Base-by-base conservation (phyloP, 2,329 filamentous ascomycete species). In the Fusarium miscanthi region DNA sequence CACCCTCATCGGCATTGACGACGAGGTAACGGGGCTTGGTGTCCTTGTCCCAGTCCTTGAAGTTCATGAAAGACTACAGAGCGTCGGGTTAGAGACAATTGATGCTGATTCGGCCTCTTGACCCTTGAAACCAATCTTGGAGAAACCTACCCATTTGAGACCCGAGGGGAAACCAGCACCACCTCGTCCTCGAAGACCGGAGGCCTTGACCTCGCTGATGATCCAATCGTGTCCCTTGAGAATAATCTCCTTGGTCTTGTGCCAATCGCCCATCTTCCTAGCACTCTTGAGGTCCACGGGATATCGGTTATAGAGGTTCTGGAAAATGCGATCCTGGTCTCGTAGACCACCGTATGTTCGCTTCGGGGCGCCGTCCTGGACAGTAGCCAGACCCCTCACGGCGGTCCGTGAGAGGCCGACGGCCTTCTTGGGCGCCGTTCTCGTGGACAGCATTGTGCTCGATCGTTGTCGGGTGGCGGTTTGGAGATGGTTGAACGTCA, bases 1-100 rank as follows among this genome's bases (percentile, higher is more conserved):
- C 96, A 80, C 96, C 96, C 87, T 99, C 96, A 83, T 99, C 96
- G 76, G 96, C 96, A 81, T 99, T 99, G 86, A 99, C 94, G 70
- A 99, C 95, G 61, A 99, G 88, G 81, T 99, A 99, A 80, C 96
- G 92, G 74, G 96, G 96, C 85, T 97, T 97, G 78, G 84, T 92
- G 83, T 98, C 96, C 86, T 99, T 97, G 80, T 99, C 95, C 96
- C 96, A 99, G 79, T 94, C 96, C 86, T 98, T 98, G 88, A 95
- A 95, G 88, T 99, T 99, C 96, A 99, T 99, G 85, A 99, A 99
- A 54, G 95, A 98, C 94, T 97, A 66, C 40, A 59, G 56, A 78
- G 58, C 46, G 57, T 76, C 63, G 72, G 66, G 63, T 64, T 69
- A 69, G 65, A 69, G 58, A 69, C 63, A 66, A 63, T 72, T 59